A percentile compares a stretch with the other conserved stretches of the same genome.
These are phyloP conservation scores for Diplocarpon rosae DNA, from an alignment of 2,329 filamentous ascomycete species.

Conservation along the genomic window DNA sequence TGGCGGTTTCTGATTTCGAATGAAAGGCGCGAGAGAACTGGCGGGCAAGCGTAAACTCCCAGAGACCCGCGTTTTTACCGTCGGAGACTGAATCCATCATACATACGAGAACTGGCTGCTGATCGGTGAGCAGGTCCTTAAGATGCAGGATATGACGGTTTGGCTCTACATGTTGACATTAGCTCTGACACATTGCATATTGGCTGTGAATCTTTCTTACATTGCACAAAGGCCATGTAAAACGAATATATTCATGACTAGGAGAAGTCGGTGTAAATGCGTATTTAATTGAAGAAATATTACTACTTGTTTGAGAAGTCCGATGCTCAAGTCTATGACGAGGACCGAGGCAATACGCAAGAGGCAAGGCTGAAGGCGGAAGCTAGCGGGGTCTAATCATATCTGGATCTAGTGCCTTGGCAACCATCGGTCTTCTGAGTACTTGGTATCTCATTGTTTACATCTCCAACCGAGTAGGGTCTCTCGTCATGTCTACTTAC, in stretches of 20 bases:
- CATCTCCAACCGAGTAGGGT: no score
- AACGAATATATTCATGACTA: background rate
- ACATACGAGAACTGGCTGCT: background rate
- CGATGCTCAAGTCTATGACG: no score
- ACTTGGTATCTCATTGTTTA: no score
- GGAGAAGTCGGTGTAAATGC: no score
- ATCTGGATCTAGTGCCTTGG: no score
- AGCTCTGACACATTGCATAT: background rate
- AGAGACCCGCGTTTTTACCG: background rate
- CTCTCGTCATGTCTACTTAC: no score
- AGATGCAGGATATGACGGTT: background rate
- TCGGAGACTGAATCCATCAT: conserved; percentile 8
- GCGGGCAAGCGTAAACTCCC: conserved; percentile 5
- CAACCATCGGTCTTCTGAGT: no score
- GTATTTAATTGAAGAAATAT: no score
- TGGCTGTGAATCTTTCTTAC: background rate
- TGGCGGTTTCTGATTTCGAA: background rate
- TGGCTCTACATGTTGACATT: background rate
- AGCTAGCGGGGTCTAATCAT: no score
- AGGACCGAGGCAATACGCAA: no score
- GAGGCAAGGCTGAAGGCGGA: no score
- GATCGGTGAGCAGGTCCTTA: background rate
- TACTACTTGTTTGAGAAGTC: no score
- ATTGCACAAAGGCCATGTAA: background rate
- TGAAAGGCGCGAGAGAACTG: conserved; percentile 6